Base-by-base conservation (phyloP, 768 basidiomycete genomes). In the Trametopsis cervina region DNA sequence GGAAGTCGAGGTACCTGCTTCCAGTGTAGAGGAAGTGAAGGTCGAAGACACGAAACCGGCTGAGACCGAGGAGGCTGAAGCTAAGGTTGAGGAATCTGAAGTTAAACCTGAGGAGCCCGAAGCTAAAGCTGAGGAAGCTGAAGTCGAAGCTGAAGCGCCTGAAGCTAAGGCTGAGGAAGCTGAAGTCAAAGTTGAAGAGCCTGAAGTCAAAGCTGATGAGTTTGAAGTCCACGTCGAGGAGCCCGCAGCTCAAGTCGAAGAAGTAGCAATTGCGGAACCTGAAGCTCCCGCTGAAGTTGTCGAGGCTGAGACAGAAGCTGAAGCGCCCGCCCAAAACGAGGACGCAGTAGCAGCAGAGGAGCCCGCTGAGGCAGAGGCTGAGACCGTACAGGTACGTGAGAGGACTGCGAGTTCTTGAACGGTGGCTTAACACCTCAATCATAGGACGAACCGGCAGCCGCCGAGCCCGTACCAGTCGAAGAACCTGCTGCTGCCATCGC, bases 21-120 rank as follows among this genome's bases (percentile, higher is more conserved):
- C 37, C 25, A 18, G 20, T 25, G 46, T 35, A 11, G 46, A 24
- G 36, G 46, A n/a, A 24, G 36, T 36, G 9, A 22, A 24, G 10
- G 25, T 18, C 46, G 10, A 40, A n/a, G 22, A 20, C 13, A 9
- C 21, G 20, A 24, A 46, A 38, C 11, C 15, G 10, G 20, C 12
- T 13, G 9, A 46, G 11, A 21, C 37, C 36, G 27, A 42, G 23
- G 27, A 39, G 33, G 35, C 15, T 43, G 48, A 13, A 25, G 24
- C 37, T 25, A 49, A 41, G 22, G 39, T 38, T 23, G 29, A 46
- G 48, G 13, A 42, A 27, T 20, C 44, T 22, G 47, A 48, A 43
- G 33, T 21, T 2, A 13, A 22, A 3, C 41, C 22, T 39, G 45
- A 37, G 42, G 42, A 43, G 24, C 7, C 24, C 35, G 44, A 10